Percentiles rank a stretch among this genome's conserved stretches.
phyloP scores from a whole-genome alignment of 2,329 filamentous ascomycete species.

The Aspergillus texensis region DNA sequence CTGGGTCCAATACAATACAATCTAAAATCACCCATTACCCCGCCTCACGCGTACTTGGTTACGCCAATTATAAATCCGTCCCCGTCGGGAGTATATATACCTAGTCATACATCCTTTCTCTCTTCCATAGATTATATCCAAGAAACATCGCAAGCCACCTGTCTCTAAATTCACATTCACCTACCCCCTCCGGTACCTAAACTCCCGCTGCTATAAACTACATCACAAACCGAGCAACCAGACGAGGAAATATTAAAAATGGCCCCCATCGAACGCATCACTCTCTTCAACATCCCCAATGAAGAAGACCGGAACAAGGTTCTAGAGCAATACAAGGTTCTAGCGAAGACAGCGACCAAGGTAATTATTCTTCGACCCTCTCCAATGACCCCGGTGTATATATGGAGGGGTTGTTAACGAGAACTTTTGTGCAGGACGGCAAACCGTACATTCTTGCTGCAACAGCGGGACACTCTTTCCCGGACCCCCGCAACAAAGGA shows the following conservation, averaged over 20 bases:
- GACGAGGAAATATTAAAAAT: constrained; percentile 23
- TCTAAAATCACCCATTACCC: neutral
- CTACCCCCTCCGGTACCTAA: neutral
- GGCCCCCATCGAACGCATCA: constrained; percentile 53
- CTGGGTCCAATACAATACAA: neutral
- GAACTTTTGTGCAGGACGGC: constrained; percentile 57
- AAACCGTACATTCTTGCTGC: constrained; percentile 69
- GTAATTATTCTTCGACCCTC: constrained; percentile 25
- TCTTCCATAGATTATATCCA: neutral
- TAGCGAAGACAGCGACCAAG: constrained; percentile 49
- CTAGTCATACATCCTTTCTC: neutral
- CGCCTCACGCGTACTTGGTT: neutral
- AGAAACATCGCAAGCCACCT: neutral
- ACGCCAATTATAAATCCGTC: neutral
- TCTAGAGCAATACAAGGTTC: constrained; percentile 48
- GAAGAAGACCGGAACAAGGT: constrained; percentile 47
- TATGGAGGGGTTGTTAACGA: neutral
- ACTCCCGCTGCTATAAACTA: neutral
- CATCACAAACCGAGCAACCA: neutral
- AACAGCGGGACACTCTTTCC: constrained; percentile 56
- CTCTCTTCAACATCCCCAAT: constrained; percentile 57
- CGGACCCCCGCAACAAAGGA: constrained; percentile 64
- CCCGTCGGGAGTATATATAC: neutral
- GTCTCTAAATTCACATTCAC: neutral
- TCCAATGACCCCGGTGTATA: too few species aligned